phyloP scores from a whole-genome alignment of 345 rosid species.

The Reutealis trisperma region DNA sequence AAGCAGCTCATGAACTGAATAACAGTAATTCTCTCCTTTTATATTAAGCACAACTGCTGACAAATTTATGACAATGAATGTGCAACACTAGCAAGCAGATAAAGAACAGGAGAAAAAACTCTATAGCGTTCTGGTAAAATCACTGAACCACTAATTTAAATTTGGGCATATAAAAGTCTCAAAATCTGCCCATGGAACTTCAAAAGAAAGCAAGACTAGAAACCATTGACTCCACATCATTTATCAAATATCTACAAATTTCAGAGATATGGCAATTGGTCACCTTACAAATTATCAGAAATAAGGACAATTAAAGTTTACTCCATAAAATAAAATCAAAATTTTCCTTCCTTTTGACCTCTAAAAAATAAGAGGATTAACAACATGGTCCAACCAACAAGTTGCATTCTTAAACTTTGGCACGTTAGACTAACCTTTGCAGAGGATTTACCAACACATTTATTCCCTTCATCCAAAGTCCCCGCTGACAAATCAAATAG shows the following conservation, averaged over 20 bases:
- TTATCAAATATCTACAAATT: neutral
- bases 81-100: no score
- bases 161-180: neutral
- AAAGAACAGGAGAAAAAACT: neutral
- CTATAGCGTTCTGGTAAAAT: neutral
- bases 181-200: neutral
- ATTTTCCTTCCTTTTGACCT: neutral
- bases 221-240: neutral
- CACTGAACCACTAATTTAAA: neutral
- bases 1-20: neutral
- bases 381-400: neutral
- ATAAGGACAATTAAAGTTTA: neutral
- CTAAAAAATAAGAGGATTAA: neutral
- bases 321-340: neutral
- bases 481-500: slow-evolving; percentile 38
- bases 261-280: neutral
- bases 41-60: neutral
- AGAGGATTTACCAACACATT: slow-evolving; percentile 21
- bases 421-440: slow-evolving; percentile 40
- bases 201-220: neutral
- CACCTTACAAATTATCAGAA: neutral
- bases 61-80: no score
- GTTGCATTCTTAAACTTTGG: neutral
- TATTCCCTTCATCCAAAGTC: slow-evolving; percentile 19
- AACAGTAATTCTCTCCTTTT: neutral